Conservation (phyloP, 2,329 filamentous ascomycete species). For the Blastomyces gilchristii region DNA sequence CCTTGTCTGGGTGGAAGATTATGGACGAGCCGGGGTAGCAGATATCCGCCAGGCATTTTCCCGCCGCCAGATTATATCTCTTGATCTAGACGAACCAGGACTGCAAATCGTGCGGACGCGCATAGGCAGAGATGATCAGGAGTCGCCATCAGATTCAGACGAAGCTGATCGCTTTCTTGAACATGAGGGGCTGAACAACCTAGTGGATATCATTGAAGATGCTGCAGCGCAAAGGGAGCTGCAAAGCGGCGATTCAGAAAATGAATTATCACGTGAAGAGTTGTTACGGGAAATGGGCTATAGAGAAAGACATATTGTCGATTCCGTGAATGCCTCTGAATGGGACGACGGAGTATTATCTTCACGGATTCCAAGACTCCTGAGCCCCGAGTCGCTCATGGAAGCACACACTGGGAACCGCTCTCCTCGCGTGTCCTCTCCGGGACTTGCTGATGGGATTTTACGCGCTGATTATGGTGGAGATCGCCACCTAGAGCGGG, state of each 20-base stretch:
- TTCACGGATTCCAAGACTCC: conserved; percentile 24
- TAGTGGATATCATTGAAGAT: conserved; percentile 21
- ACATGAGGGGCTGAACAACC: conserved; percentile 13
- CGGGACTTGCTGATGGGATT: conserved; percentile 21
- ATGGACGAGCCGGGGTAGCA: conserved; percentile 41
- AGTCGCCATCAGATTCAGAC: conserved; percentile 17
- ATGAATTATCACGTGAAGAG: conserved; percentile 27
- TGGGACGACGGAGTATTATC: conserved; percentile 21
- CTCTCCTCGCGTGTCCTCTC: conserved; percentile 27
- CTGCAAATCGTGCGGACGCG: conserved; percentile 28
- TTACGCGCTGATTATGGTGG: conserved; percentile 24
- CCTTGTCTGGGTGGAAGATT: conserved; percentile 87
- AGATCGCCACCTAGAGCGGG: conserved; percentile 24
- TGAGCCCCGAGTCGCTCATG: conserved; percentile 22
- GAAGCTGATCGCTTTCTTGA: background rate
- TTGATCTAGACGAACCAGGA: conserved; percentile 27
- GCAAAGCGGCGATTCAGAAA: conserved; percentile 13
- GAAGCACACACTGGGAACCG: conserved; percentile 21
- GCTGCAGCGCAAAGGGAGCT: conserved; percentile 9
- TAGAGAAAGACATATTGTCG: conserved; percentile 35
- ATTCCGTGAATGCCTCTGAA: conserved; percentile 34
- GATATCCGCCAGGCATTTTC: conserved; percentile 39
- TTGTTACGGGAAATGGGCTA: conserved; percentile 32
- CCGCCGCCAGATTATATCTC: conserved; percentile 34
- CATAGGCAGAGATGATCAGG: conserved; percentile 22